Evolutionary conservation across 2,329 filamentous ascomycete species (phyloP).

Genomic region (Monilinia aucupariae): DNA sequence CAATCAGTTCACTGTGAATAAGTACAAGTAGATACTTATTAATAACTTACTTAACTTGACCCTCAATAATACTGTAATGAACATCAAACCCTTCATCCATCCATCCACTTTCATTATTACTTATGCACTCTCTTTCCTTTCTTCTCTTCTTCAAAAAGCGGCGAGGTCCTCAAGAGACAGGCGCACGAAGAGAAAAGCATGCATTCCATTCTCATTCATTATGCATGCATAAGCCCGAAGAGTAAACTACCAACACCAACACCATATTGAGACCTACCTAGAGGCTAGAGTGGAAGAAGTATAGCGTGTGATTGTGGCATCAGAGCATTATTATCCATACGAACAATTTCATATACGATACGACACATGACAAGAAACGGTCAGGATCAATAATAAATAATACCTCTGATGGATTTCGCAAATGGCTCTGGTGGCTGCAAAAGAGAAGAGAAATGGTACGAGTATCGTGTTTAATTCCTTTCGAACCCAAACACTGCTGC

Average conservation of each 20-base stretch:
- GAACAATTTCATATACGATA: conserved; percentile 11
- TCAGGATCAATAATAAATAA: neutral
- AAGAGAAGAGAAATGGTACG: neutral
- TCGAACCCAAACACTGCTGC: too few relatives aligned
- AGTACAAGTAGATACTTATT: too few relatives aligned
- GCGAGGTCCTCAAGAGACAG: conserved; percentile 2
- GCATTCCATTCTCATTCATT: conserved; percentile 19
- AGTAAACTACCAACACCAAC: too few relatives aligned
- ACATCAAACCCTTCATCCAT: too few relatives aligned
- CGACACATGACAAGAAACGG: neutral
- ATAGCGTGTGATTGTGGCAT: neutral
- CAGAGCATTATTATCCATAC: conserved; percentile 12
- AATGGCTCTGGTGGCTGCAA: too few relatives aligned
- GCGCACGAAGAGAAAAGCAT: neutral
- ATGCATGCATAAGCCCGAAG: conserved; percentile 31
- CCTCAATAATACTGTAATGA: too few relatives aligned
- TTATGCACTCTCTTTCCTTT: neutral
- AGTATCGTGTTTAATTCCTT: too few relatives aligned
- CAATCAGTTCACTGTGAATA: too few relatives aligned
- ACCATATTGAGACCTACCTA: too few relatives aligned
- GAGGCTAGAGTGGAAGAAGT: neutral
- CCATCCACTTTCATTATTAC: too few relatives aligned
- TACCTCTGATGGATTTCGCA: neutral
- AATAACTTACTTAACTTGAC: too few relatives aligned
- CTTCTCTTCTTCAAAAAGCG: conserved; percentile 1